Evolutionary conservation across 208 protist genomes (phyloP).

Genomic region (Trypanosoma theileri): DNA sequence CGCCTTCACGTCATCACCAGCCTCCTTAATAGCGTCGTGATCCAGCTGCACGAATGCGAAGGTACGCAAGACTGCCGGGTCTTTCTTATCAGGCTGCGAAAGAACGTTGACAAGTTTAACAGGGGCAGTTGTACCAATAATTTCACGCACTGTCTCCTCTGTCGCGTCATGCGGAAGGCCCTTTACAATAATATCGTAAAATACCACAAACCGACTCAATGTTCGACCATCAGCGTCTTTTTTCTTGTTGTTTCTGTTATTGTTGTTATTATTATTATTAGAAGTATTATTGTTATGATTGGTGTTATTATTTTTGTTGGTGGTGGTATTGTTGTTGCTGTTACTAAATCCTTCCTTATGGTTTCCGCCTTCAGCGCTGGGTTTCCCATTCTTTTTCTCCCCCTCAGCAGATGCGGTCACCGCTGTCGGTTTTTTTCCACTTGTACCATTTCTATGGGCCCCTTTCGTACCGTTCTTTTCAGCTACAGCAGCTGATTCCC

Average conservation of each 20-base stretch:
- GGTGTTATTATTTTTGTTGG: background rate
- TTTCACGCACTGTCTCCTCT: slow-evolving; percentile 59
- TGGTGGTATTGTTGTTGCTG: background rate
- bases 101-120: slow-evolving; percentile 65
- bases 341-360: slow-evolving; percentile 3
- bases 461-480: slow-evolving; percentile 17
- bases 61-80: slow-evolving; percentile 51
- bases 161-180: slow-evolving; percentile 46
- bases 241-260: slow-evolving; percentile 6
- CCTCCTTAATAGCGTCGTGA: slow-evolving; percentile 46
- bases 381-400: slow-evolving; percentile 20
- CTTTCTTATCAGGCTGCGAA: slow-evolving; percentile 46
- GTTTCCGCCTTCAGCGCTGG: background rate
- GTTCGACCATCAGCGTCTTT: slow-evolving; percentile 27
- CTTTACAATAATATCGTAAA: slow-evolving; percentile 82
- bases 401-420: background rate
- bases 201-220: slow-evolving; percentile 43
- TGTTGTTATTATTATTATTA: slow-evolving; percentile 5
- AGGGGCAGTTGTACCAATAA: slow-evolving; percentile 40
- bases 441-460: background rate
- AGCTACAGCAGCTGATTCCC: slow-evolving; percentile 2
- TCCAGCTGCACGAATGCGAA: slow-evolving; percentile 82
- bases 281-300: background rate
- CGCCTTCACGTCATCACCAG: slow-evolving; percentile 41
- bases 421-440: background rate